phyloP scores from a whole-genome alignment of 345 rosid species.

The Geranium rotundifolium region DNA sequence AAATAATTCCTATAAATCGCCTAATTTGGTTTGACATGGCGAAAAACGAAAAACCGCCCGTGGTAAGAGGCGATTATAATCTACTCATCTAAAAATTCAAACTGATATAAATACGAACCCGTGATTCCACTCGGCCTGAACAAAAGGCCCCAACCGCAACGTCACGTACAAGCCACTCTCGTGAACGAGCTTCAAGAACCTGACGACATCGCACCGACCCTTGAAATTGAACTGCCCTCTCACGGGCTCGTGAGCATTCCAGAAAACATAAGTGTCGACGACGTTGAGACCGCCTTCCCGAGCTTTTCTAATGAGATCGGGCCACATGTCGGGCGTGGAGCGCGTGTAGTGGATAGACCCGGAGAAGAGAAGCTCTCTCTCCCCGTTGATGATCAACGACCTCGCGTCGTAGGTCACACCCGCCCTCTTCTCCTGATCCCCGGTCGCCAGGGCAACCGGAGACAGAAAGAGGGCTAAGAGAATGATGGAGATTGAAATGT shows the following conservation, averaged over 20 bases:
- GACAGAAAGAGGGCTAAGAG: background rate
- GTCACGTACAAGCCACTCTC: constrained; percentile 35
- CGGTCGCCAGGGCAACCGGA: background rate
- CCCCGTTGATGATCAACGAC: constrained; percentile 21
- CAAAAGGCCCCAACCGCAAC: constrained; percentile 43
- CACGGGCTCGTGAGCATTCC: constrained; percentile 42
- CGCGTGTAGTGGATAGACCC: constrained; percentile 28
- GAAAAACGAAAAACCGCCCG: no score
- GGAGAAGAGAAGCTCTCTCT: constrained; percentile 24
- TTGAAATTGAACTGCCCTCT: constrained; percentile 32
- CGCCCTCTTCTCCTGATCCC: background rate
- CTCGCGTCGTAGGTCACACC: constrained; percentile 16
- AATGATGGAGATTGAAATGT: no score
- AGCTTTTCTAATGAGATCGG: constrained; percentile 25
- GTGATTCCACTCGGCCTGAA: constrained; percentile 48
- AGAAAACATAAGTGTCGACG: constrained; percentile 44
- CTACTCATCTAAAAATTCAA: background rate
- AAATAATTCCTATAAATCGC: no score
- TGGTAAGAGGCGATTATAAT: no score
- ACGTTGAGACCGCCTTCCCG: constrained; percentile 39
- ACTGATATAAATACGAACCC: constrained; percentile 19
- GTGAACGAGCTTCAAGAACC: constrained; percentile 26
- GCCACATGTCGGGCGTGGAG: constrained; percentile 33
- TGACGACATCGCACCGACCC: constrained; percentile 32
- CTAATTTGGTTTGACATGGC: no score